Base-by-base conservation (phyloP, 352 stramenopile genomes). In the Globisporangium orthogonon region DNA sequence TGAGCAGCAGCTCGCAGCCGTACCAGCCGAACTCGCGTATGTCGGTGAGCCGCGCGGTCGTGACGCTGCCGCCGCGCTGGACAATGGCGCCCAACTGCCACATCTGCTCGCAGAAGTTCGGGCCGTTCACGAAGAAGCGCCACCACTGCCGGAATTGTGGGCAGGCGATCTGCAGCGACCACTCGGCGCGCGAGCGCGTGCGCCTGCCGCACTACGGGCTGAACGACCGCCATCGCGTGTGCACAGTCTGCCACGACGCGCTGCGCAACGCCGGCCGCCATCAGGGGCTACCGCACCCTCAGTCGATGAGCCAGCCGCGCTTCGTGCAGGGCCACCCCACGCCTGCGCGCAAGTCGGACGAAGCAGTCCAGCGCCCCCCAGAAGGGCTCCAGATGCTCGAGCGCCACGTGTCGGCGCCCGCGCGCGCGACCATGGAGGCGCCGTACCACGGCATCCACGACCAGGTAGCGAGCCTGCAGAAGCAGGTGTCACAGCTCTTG, bases 131-230 rank as follows among this genome's bases (percentile, higher is more conserved):
- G 61, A 89, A 86, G 66, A 93, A 92, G 66, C 81, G 85, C 18
- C 85, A 95, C 65, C 85, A 95, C 65, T 95, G 85, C 58, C 81
- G 85, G 35, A 95, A 95, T 62, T 95, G 85, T 47, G 85, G 85
- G 0, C 81, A 92, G 65, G 91, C 85, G 7, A 90, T 95, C 56
- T 95, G 85, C 52, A 71, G 81, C 3, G 81, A 92, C 45, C 85
- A 95, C 69, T 95, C 85, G 48, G 85, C 85, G 40, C 77, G 83
- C 14, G 78, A 93, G 60, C 83, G 83, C 28, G 86, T 93, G 72
- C 77, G 77, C 54, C 64, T 95, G 54, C 85, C 81, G 41, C 85
- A 93, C 58, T 92, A 89, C 53, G 85, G 85, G 30, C 74, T 95
- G 4, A 81, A 64, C 23, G 81, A 91, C 61, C 73, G 72, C 43